Evolutionary conservation across 257 asterid genomes (phyloP), one percentile per base, ranked within the genome.

Genomic region (Nicotiana otophora): DNA sequence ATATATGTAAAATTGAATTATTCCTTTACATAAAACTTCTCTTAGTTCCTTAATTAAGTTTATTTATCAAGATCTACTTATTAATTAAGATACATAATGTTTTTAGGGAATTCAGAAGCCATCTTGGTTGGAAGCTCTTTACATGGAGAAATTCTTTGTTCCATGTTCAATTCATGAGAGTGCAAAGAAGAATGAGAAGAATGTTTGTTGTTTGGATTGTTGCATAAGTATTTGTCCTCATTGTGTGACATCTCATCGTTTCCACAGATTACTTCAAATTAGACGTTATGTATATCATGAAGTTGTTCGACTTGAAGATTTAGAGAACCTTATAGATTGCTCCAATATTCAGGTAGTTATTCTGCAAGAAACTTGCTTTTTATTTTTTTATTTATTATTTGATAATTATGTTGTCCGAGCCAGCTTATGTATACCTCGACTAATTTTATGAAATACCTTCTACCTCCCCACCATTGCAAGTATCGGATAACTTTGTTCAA

Each of bases 171-270:
- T 91, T 81, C 99, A 95, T 57, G 97, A 91, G 12, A 80, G 85
- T 8, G 93, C 93, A 9, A 95, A 95, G 91, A 95, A 95, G 77
- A 95, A 93, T 78, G 99, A 95, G 95, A 93, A 92, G 85, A 95
- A 95, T 60, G 91, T 95, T 1, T 91, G 88, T 42, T 95, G 99
- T 33, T 90, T 95, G 89, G 99, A 95, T 88, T 95, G 99, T 84
- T 93, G 97, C 84, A 90, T 68, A 1, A 95, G 99, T 85, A 95
- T 95, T 77, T 95, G 99, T 84, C 99, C 99, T 0, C 99, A 95
- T 11, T 95, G 99, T 5, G 97, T 93, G 0, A 85, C 89, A 62
- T 88, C 95, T 53, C 99, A 95, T 82, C 90, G 98, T 10, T 77
- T 90, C 34, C 99, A 95, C n/a, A 72, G 98, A 31, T 97, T 95